Evolutionary conservation across 768 basidiomycete species (phyloP), one percentile per base, ranked within the genome.

Genomic region (Podaxis carcinomalis): DNA sequence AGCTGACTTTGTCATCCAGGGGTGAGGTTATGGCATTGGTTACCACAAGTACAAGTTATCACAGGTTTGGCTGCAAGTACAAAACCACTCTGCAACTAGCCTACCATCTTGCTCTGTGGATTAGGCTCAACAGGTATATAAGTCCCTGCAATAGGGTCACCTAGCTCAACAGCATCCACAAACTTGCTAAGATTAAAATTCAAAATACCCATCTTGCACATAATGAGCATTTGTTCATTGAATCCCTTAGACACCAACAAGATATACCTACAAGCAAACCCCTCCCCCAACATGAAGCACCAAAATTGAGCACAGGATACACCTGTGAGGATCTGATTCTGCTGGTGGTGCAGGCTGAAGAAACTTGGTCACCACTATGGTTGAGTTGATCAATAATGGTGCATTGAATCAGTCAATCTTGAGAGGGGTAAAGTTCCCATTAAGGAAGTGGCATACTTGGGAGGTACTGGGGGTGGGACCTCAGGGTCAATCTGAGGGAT

Each of bases 361-460:
- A 62, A 68, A 81, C 10, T 74, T 68, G 1, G 77, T 72, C 32
- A 81, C 61, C 4, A 78, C 78, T 0, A 75, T 69, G 0, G 78
- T 80, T 35, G 62, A 63, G 66, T 80, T 81, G 14, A 65, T 65
- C 11, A 80, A 62, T 5, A 78, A 21, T 5, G 44, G 42, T 4
- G 16, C 36, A 40, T 42, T 13, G 37, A 9, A 6, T 42, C 59
- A 16, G 35, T 14, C 21, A 40, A 46, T 21, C 21, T 25, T 55
- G 32, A 49, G 16, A 0, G 49, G 14, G 36, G 56, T 64, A 60
- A 80, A 81, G 64, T 79, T 74, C 0, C 77, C 77, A 1, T 77
- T 78, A 1, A 83, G 67, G 70, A 81, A 80, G 65, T 83, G 81
- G 1, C 80, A 74, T 46, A 83, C 77, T 63, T 83, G 78, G 1